phyloP scores from a whole-genome alignment of 2,329 filamentous ascomycete species.

The Trichoderma pleuroti region DNA sequence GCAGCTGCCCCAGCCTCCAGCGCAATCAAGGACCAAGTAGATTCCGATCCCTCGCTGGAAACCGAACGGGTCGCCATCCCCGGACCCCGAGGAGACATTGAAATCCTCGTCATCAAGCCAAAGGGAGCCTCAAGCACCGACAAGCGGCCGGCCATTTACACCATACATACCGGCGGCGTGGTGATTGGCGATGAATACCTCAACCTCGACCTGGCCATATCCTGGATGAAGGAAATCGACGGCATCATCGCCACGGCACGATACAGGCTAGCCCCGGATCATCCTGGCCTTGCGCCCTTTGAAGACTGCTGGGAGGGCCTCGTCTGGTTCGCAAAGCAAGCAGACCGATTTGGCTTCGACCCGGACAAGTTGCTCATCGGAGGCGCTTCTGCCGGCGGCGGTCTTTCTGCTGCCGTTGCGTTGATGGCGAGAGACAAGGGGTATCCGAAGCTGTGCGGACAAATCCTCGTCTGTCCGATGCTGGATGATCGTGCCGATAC shows the following conservation, averaged over 20 bases:
- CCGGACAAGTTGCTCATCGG: background rate
- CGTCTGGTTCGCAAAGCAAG: background rate
- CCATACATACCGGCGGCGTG: background rate
- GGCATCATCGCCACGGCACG: background rate
- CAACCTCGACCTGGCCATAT: background rate
- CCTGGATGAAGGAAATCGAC: background rate
- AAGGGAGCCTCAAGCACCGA: background rate
- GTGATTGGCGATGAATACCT: background rate
- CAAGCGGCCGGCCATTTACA: background rate
- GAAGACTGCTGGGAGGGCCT: background rate
- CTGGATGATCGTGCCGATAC: background rate
- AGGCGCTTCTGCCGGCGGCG: background rate
- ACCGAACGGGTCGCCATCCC: background rate
- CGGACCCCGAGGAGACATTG: background rate
- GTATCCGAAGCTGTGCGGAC: background rate
- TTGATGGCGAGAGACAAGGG: background rate
- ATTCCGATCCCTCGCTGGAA: background rate
- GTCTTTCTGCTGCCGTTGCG: background rate
- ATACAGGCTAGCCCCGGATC: background rate
- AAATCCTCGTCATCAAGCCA: background rate
- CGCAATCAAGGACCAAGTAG: background rate
- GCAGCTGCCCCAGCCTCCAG: background rate
- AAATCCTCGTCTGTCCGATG: background rate
- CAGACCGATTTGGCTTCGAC: background rate
- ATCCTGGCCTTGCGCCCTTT: background rate